Percentiles rank a stretch among this genome's conserved stretches.
Conservation (phyloP, 371 early-diverging fungal genomes). For the Mycotypha africana region DNA sequence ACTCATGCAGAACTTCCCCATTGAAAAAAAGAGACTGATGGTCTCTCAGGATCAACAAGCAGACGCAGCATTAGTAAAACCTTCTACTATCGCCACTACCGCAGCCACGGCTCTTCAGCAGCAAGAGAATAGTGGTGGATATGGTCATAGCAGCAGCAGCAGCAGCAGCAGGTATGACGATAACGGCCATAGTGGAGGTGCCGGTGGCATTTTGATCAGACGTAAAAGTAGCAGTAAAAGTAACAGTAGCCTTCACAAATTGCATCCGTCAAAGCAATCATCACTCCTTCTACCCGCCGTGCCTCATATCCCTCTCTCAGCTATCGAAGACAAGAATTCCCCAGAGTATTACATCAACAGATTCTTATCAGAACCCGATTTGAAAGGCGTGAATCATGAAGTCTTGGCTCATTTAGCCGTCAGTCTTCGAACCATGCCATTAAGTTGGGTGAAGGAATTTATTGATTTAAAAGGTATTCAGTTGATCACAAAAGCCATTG, state of each 20-base stretch:
- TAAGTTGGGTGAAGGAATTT: constrained; percentile 65
- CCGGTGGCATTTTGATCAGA: too few species aligned
- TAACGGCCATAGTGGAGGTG: too few species aligned
- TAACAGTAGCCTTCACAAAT: constrained; percentile 11
- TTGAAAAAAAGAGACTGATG: constrained; percentile 49
- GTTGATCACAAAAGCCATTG: constrained; percentile 60
- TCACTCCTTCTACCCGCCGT: too few species aligned
- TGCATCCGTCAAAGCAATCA: too few species aligned
- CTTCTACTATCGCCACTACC: constrained; percentile 7
- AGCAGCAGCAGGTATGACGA: too few species aligned
- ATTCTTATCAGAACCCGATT: constrained; percentile 49
- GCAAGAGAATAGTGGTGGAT: too few species aligned
- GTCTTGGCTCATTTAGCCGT: constrained; percentile 58
- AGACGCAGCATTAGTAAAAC: constrained; percentile 17
- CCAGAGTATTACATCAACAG: constrained; percentile 64
- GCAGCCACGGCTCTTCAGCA: constrained; percentile 1
- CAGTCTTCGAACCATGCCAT: constrained; percentile 68
- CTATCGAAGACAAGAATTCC: constrained; percentile 46
- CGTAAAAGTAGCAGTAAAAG: background rate
- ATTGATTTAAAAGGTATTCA: constrained; percentile 67
- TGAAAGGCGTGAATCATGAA: constrained; percentile 53
- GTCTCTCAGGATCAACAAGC: constrained; percentile 45
- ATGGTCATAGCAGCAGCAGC: too few species aligned
- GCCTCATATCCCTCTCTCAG: too few species aligned
- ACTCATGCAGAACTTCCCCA: constrained; percentile 37